A percentile compares a stretch with the other conserved stretches of the same genome.
These are phyloP conservation scores for Boletus huronensis DNA, from an alignment of 768 basidiomycete genomes.

Conservation along the genomic window DNA sequence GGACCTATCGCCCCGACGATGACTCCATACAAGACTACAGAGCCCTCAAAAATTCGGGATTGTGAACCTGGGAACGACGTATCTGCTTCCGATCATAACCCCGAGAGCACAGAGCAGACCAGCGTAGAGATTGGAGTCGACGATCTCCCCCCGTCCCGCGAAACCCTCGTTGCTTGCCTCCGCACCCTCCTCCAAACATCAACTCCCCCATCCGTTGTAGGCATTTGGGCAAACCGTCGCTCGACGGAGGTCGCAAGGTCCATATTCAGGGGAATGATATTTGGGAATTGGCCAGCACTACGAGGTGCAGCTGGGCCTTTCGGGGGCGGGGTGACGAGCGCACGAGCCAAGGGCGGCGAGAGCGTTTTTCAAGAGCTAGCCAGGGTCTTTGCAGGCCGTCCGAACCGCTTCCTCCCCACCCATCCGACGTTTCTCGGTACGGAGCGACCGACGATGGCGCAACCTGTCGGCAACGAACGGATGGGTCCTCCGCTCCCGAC, in stretches of 20 bases:
- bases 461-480: neutral
- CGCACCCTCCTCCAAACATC: conserved; percentile 15
- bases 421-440: neutral
- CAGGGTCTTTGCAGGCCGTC: conserved; percentile 9
- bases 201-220: conserved; percentile 30
- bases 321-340: conserved; percentile 25
- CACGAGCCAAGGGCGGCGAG: conserved; percentile 12
- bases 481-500: conserved; percentile 26
- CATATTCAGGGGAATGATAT: conserved; percentile 53
- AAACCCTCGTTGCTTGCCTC: conserved; percentile 8
- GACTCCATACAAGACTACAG: neutral
- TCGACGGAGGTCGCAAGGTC: conserved; percentile 48
- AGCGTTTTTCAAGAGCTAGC: conserved; percentile 22
- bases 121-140: neutral
- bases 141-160: conserved; percentile 1
- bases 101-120: neutral
- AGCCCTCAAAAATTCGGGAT: neutral
- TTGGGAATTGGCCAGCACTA: conserved; percentile 54
- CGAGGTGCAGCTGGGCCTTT: conserved; percentile 36
- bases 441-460: conserved; percentile 5
- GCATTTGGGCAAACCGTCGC: conserved; percentile 44
- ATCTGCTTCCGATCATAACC: neutral
- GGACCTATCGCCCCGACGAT: conserved; percentile 15
- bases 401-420: conserved; percentile 11
- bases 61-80: neutral